Base-by-base conservation (phyloP, 2,329 filamentous ascomycete genomes). In the Chrysoporthe deuterocubensis region DNA sequence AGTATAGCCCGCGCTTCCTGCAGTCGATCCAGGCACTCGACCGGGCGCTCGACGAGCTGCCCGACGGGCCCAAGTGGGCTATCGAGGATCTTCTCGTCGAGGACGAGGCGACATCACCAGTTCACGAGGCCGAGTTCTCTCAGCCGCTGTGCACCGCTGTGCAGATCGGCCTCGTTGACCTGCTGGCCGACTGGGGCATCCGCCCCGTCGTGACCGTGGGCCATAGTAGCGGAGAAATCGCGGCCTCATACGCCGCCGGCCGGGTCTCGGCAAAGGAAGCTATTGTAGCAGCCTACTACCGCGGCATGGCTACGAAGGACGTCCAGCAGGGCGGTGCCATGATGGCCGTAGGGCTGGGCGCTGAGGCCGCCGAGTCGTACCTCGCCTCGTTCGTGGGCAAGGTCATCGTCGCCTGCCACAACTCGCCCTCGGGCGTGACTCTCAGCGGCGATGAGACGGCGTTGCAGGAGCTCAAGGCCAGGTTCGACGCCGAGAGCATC, bases 361-460 rank as follows among this genome's bases (percentile, higher is more conserved):
- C 46, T 1, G 26, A 67, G 1, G 48, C 37, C 7, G 42, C 62
- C 3, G 18, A 8, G 62, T 18, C 26, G 32, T 62, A 26, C 21
- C 42, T 69, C 11, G 50, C 8, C 9, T 46, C 66, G 1, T 26
- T 42, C 16, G 4, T 18, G 18, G 67, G 63, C 6, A 40, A 42
- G 1, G 26, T 67, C n/a, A 75, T 79, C 40, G 71, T 84, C 37
- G 81, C 81, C 11, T 83, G 81, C 67, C 72, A 82, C 71, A 84
- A 83, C 72, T 81, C 80, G 56, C 79, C 79, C 7, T 72, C 70
- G 0, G 82, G 78, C 26, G 74, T 79, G 18, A 84, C 82, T 0
- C 69, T 84, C 3, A 83, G 82, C 5, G 82, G 82, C 0, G 75
- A 77, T 42, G 16, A 13, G 50, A 26, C 21, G 34, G 32, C 1